Percentiles rank a stretch among this genome's conserved stretches.
phyloP scores from a whole-genome alignment of 2,329 filamentous ascomycete genomes.

The Colletotrichum camelliae region DNA sequence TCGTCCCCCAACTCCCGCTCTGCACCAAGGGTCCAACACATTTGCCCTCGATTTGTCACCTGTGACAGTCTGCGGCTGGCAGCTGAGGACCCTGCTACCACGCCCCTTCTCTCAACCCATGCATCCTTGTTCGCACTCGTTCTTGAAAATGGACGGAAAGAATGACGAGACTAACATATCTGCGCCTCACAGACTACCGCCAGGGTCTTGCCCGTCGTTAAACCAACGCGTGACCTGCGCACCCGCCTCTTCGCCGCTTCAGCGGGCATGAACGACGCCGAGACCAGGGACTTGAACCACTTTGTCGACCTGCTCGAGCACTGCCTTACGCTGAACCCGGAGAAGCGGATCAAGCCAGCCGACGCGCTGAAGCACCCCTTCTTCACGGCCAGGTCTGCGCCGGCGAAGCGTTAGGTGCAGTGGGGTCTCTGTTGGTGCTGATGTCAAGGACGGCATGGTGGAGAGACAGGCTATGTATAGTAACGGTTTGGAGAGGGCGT shows the following conservation, averaged over 20 bases:
- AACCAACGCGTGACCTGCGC: slow-evolving; percentile 82
- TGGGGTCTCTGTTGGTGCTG: neutral
- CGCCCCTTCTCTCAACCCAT: neutral
- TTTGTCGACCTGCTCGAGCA: slow-evolving; percentile 90
- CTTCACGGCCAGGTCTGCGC: slow-evolving; percentile 58
- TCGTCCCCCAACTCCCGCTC: neutral
- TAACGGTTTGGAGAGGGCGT: neutral
- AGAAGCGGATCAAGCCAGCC: slow-evolving; percentile 85
- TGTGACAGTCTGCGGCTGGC: neutral
- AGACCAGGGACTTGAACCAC: slow-evolving; percentile 77
- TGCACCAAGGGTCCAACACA: slow-evolving; percentile 3
- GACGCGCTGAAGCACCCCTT: slow-evolving; percentile 93
- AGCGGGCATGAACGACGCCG: slow-evolving; percentile 74
- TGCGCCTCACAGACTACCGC: slow-evolving; percentile 62
- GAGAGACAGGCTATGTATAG: neutral
- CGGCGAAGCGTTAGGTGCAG: slow-evolving; percentile 24
- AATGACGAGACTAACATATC: slow-evolving; percentile 14
- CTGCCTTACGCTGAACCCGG: slow-evolving; percentile 87
- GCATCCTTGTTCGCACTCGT: neutral
- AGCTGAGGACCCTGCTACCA: neutral
- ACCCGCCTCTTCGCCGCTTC: slow-evolving; percentile 78
- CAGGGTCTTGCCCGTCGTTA: slow-evolving; percentile 71
- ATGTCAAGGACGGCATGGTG: neutral
- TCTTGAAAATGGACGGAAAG: neutral
- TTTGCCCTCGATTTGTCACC: neutral